These are phyloP conservation scores for Saxophila tyrrhenica DNA, from an alignment of 495 filamentous ascomycete species.

Conservation along the genomic window DNA sequence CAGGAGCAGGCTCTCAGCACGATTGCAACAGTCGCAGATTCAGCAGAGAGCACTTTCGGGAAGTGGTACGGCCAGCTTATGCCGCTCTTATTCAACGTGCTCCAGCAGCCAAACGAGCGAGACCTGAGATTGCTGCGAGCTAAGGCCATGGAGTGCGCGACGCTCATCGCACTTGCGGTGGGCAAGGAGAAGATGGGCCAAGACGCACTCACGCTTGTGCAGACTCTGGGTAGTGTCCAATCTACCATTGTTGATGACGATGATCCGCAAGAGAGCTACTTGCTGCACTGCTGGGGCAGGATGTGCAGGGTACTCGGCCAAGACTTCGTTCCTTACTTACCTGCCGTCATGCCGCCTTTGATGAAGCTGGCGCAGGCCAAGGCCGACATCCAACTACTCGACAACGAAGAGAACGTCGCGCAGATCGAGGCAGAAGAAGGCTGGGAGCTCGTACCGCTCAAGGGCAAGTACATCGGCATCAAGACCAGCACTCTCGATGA, in stretches of 20 bases:
- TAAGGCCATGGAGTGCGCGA: conserved; percentile 99
- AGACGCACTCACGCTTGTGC: conserved; percentile 76
- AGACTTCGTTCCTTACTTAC: conserved; percentile 86
- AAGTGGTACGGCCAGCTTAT: conserved; percentile 92
- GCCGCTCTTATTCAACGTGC: conserved; percentile 83
- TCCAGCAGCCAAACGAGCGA: conserved; percentile 80
- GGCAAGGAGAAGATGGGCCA: conserved; percentile 81
- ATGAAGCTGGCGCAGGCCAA: conserved; percentile 85
- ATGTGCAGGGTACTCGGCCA: conserved; percentile 91
- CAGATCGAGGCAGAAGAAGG: conserved; percentile 90
- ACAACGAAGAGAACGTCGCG: conserved; percentile 90
- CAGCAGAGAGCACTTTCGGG: conserved; percentile 88
- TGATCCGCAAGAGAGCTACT: conserved; percentile 92
- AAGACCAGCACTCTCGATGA: conserved; percentile 94
- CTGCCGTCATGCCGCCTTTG: conserved; percentile 88
- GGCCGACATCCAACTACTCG: conserved; percentile 92
- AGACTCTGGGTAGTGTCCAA: conserved; percentile 78
- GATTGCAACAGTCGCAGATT: conserved; percentile 97
- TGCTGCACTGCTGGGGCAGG: conserved; percentile 97
- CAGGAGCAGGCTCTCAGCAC: conserved; percentile 97
- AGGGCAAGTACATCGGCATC: conserved; percentile 96
- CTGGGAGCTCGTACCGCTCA: conserved; percentile 93
- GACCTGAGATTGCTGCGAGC: conserved; percentile 83
- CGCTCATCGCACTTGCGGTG: conserved; percentile 88
- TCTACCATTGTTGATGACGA: conserved; percentile 78